Base-by-base conservation (phyloP, 768 basidiomycete genomes). In the Pseudohyphozyma bogoriensis region DNA sequence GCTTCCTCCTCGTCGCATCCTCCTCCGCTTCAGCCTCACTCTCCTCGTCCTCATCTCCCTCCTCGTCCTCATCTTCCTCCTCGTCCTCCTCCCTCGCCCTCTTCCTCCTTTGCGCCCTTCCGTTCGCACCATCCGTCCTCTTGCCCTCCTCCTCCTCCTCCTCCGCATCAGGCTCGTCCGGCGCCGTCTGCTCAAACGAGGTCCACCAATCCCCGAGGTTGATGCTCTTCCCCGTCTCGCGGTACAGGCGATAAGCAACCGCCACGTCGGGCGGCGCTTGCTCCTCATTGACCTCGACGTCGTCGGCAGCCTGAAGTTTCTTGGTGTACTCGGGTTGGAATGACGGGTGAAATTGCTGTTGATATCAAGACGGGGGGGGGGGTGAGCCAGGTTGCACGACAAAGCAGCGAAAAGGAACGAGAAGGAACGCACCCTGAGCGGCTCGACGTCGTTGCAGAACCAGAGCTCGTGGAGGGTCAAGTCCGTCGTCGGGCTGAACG, bases 141-240 rank as follows among this genome's bases (percentile, higher is more conserved):
- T 5, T 10, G 29, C 13, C 24, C 28, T 4, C 20, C 45, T 2
- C 37, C n/a, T 18, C 35, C 12, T 13, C 36, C 0, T 12, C 20
- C 35, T 39, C 60, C 9, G 11, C 42, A 29, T 40, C 51, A 28
- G 45, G 51, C 52, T 67, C 62, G 5, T 67, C 46, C 45, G 40
- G 47, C 20, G 47, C 58, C 4, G 40, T 44, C 13, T 59, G 31
- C 40, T 67, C 61, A 45, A 68, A 71, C 10, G 60, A 60, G 0
- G 24, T 45, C 58, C 60, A 68, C 70, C 70, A 71, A 45, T 71
- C 70, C 0, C 61, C 63, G 20, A 71, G 47, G 36, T 71, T 71
- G 42, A 64, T 59, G 28, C 62, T 40, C 59, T 64, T 58, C 2
- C 70, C 70, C 44, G 62, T 51, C 22, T 69, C 66, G 26, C 44